Conservation (phyloP, 345 rosid species). For the Turnera subulata region DNA sequence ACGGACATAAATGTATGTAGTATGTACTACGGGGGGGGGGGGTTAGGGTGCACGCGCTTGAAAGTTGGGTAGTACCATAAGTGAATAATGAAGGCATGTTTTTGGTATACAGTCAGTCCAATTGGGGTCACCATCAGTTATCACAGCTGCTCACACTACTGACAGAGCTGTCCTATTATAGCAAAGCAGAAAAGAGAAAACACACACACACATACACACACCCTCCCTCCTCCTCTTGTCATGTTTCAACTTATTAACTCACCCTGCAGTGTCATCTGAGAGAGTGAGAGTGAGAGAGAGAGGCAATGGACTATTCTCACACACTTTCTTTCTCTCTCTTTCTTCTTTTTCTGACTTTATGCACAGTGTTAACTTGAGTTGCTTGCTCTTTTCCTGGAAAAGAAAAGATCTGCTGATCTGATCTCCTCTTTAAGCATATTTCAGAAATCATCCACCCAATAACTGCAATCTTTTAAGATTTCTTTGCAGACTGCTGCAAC, state of each 20-base stretch:
- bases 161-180: background rate
- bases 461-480: conserved; percentile 20
- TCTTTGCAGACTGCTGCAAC: conserved; percentile 21
- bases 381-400: conserved; percentile 37
- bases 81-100: background rate
- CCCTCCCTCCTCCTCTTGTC: no score
- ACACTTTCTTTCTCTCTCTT: background rate
- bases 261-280: no score
- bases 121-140: background rate
- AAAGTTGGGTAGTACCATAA: background rate
- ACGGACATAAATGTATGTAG: background rate
- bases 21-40: background rate
- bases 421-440: conserved; percentile 24
- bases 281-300: no score
- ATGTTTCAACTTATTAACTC: no score
- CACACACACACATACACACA: no score
- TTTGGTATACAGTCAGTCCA: background rate
- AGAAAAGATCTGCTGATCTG: conserved; percentile 36
- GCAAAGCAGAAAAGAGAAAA: no score
- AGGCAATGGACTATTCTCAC: no score
- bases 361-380: conserved; percentile 48
- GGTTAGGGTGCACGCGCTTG: conserved; percentile 8
- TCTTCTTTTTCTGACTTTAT: conserved; percentile 26
- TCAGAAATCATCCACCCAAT: conserved; percentile 13
- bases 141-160: conserved; percentile 1